Percentiles rank a stretch among this genome's conserved stretches.
Evolutionary conservation across 78 protist species (phyloP).

Genomic region (Dictyostelium brefeldianum): DNA sequence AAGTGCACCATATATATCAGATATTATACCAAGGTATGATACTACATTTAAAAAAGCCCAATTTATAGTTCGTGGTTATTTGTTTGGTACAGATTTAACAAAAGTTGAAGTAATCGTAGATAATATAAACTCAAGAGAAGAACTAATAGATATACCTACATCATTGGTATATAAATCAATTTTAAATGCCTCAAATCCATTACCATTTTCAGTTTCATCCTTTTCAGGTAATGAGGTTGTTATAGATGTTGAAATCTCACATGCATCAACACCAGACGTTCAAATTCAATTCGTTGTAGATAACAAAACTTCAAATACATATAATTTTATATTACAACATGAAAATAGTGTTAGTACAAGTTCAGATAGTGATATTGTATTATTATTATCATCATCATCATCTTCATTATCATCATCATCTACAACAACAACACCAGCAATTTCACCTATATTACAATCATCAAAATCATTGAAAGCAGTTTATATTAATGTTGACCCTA

Average conservation of each 20-base stretch:
- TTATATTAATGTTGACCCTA: not conserved
- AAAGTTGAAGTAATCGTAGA: not conserved
- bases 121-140: not conserved
- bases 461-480: slow-evolving; percentile 1
- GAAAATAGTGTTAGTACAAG: not conserved
- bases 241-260: not conserved
- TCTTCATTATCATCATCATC: not conserved
- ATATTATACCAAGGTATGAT: not conserved
- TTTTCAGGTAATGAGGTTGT: not conserved
- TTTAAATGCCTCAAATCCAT: not conserved
- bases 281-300: not conserved
- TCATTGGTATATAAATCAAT: not conserved
- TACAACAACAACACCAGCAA: not conserved
- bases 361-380: not conserved
- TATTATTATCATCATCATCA: not conserved
- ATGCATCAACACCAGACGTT: not conserved
- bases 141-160: not conserved
- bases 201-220: not conserved
- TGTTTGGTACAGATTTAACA: not conserved
- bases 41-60: not conserved
- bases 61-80: not conserved
- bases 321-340: not conserved
- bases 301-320: not conserved
- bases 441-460: not conserved
- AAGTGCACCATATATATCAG: not conserved